phyloP scores from a whole-genome alignment of 108 stramenopile species.

The Mediolabrus comicus region DNA sequence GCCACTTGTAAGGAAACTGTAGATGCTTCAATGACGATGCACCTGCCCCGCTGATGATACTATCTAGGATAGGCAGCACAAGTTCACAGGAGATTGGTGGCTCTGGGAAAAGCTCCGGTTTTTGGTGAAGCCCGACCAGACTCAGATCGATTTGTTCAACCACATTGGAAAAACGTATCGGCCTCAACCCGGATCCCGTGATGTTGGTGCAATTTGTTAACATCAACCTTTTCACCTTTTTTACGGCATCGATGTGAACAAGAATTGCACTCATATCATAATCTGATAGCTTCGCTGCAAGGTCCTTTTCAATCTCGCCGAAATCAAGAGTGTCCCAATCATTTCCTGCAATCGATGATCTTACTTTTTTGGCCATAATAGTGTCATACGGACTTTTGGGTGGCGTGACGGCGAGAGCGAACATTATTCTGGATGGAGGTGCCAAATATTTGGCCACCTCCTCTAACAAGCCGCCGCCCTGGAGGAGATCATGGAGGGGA shows the following conservation, averaged over 20 bases:
- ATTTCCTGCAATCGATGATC: not conserved
- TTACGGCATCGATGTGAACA: conserved; percentile 1
- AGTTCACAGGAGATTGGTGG: not conserved
- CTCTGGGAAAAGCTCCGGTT: not conserved
- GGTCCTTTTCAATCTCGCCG: not conserved
- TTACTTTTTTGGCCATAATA: not conserved
- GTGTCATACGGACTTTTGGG: not conserved
- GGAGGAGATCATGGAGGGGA: not conserved
- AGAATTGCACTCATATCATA: conserved; percentile 7
- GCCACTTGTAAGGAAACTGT: not conserved
- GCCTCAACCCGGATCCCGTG: conserved; percentile 2
- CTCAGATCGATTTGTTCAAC: conserved; percentile 14
- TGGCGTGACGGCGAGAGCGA: not conserved
- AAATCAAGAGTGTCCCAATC: conserved; percentile 17
- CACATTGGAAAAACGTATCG: not conserved
- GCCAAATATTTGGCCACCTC: not conserved
- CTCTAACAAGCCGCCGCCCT: not conserved
- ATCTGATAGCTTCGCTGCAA: conserved; percentile 9
- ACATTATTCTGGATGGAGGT: not conserved
- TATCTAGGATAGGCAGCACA: conserved; percentile 5
- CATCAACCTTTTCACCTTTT: conserved; percentile 7
- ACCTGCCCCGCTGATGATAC: conserved; percentile 4
- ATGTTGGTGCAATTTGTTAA: conserved; percentile 7
- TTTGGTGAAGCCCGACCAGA: not conserved
- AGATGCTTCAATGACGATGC: conserved; percentile 1